phyloP scores from a whole-genome alignment of 108 stramenopile species.

The Schizochytrium sp. region DNA sequence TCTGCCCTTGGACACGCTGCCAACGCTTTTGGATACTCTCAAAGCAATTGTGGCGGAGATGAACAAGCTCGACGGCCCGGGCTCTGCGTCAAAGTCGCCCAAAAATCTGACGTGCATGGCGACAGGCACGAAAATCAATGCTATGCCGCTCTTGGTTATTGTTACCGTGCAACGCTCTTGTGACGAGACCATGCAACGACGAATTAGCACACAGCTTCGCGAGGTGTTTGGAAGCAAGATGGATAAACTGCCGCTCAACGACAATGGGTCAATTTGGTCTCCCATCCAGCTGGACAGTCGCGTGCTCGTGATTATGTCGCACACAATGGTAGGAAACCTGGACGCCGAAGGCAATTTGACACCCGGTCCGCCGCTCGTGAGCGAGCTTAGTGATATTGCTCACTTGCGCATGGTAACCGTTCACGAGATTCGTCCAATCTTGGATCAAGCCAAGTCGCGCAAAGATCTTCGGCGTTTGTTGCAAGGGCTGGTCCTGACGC shows the following conservation, averaged over 20 bases:
- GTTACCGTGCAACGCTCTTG: neutral
- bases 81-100: neutral
- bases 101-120: neutral
- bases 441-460: neutral
- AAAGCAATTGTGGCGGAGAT: neutral
- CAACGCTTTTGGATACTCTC: neutral
- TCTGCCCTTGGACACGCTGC: neutral
- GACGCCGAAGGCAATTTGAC: neutral
- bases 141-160: neutral
- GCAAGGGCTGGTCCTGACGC: neutral
- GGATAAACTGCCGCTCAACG: neutral
- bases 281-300: neutral
- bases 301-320: neutral
- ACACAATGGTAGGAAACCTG: neutral
- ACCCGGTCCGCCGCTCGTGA: neutral
- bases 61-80: neutral
- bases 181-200: neutral
- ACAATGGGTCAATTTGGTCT: neutral
- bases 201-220: neutral
- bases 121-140: neutral
- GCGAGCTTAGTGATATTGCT: neutral
- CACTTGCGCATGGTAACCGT: constrained; percentile 2
- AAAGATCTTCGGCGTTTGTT: neutral
- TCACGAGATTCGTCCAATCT: neutral
- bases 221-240: neutral